Base-by-base conservation (phyloP, 306 rosid genomes). In the Ziziphus jujuba region DNA sequence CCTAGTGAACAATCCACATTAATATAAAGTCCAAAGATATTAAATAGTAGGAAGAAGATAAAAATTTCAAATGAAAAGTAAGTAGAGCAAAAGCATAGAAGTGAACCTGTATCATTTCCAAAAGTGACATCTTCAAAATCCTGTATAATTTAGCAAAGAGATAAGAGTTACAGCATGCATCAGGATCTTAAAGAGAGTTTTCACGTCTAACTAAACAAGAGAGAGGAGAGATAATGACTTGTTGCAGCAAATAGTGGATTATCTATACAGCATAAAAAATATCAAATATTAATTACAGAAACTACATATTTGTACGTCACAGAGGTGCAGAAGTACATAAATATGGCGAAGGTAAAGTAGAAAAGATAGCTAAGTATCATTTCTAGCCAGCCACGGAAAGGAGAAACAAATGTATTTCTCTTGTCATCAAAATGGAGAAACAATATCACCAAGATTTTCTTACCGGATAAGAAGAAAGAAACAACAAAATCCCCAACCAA, bases 31-130 rank as follows among this genome's bases (percentile, higher is more conserved):
- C 65, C 43, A 14, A 34, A 20, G 13, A 28, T 4, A 38, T 21
- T 12, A 36, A 9, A 28, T 17, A 56, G 56, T 22, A n/a, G 62
- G 56, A 66, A 49, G 49, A 61, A 34, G 13, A 20, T 34, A 20
- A 23, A 35, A 34, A 11, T 31, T 51, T 49, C n/a, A 56, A 28
- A 67, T 34, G 62, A 69, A 57, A 44, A 51, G 21, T 38, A 9
- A 56, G 34, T 47, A 24, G 59, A 57, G 4, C 35, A 66, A 40
- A 6, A 7, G 45, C 56, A 63, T 57, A 67, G 34, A 74, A 28
- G 64, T 68, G 69, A 80, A 93, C 99, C 99, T 88, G 96, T 93
- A 77, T 88, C 96, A 71, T 77, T 73, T 21, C 72, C 89, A 66
- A 71, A 50, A 23, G 70, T 28, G 43, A 67, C 67, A 70, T 83